These are phyloP conservation scores for Ogataea nonfermentans DNA, from an alignment of 805 yeast species.

Conservation along the genomic window DNA sequence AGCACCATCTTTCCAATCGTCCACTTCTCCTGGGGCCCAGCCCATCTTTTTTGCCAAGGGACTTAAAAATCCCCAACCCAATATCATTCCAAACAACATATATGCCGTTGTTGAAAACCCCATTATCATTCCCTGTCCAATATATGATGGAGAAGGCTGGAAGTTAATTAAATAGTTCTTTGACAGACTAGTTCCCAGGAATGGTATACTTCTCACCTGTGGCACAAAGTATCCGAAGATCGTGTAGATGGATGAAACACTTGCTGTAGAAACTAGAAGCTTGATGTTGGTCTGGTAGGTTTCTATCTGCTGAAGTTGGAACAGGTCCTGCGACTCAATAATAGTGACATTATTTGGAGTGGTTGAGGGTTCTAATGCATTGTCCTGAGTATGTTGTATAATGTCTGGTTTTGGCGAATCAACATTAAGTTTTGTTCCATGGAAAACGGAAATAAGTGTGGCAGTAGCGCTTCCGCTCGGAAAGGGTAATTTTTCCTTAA, in stretches of 20 bases:
- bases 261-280: slow-evolving; percentile 60
- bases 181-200: slow-evolving; percentile 70
- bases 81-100: slow-evolving; percentile 83
- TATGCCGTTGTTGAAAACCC: slow-evolving; percentile 88
- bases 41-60: slow-evolving; percentile 67
- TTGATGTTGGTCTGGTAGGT: slow-evolving; percentile 56
- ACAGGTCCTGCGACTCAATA: slow-evolving; percentile 35
- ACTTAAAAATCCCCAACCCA: slow-evolving; percentile 93
- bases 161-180: slow-evolving; percentile 73
- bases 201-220: slow-evolving; percentile 60
- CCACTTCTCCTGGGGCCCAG: slow-evolving; percentile 90
- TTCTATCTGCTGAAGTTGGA: slow-evolving; percentile 27
- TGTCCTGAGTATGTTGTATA: slow-evolving; percentile 1
- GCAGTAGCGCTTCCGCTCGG: slow-evolving; percentile 98
- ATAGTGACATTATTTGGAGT: slow-evolving; percentile 28
- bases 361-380: neutral
- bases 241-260: slow-evolving; percentile 70
- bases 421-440: slow-evolving; percentile 56
- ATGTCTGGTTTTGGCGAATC: slow-evolving; percentile 18
- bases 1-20: slow-evolving; percentile 90
- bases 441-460: slow-evolving; percentile 83
- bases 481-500: slow-evolving; percentile 83
- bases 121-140: slow-evolving; percentile 98
- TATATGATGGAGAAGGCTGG: slow-evolving; percentile 95
- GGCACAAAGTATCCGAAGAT: slow-evolving; percentile 73